phyloP scores from a whole-genome alignment of 75 land plant genomes.

The Pinus tabuliformis region DNA sequence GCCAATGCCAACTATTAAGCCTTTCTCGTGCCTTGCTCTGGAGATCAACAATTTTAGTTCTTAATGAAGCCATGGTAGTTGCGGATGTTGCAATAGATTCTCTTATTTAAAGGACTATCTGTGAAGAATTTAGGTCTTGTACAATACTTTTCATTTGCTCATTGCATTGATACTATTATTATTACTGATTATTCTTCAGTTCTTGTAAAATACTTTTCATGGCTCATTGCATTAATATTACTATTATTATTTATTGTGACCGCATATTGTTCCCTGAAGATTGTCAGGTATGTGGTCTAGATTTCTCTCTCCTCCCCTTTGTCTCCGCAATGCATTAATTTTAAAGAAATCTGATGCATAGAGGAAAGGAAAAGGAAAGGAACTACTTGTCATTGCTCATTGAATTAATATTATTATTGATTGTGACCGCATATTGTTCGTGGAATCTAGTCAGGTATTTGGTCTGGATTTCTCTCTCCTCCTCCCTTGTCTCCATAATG shows the following conservation, averaged over 20 bases:
- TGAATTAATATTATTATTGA: conserved; percentile 92
- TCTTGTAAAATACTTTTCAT: conserved; percentile 97
- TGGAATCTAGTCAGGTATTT: neutral
- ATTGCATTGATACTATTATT: conserved; percentile 72
- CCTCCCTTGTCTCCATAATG: no score
- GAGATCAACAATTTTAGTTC: conserved; percentile 94
- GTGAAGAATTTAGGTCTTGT: conserved; percentile 94
- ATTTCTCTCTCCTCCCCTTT: neutral
- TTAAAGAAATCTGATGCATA: no score
- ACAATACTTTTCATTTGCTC: conserved; percentile 39
- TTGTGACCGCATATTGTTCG: conserved; percentile 82
- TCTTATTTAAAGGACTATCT: conserved; percentile 92
- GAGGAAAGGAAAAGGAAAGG: no score
- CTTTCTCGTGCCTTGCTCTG: conserved; percentile 90
- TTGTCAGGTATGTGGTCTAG: conserved; percentile 53
- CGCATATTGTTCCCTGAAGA: conserved; percentile 79
- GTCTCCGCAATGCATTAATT: no score
- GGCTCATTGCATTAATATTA: conserved; percentile 93
- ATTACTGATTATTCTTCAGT: conserved; percentile 62
- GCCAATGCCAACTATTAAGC: conserved; percentile 95
- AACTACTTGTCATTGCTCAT: conserved; percentile 29
- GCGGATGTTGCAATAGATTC: conserved; percentile 99
- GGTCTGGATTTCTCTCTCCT: no score
- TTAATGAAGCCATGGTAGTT: conserved; percentile 99
- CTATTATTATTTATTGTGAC: conserved; percentile 95